These are phyloP conservation scores for Podila epicladia DNA, from an alignment of 192 early-diverging fungal species.

Conservation along the genomic window DNA sequence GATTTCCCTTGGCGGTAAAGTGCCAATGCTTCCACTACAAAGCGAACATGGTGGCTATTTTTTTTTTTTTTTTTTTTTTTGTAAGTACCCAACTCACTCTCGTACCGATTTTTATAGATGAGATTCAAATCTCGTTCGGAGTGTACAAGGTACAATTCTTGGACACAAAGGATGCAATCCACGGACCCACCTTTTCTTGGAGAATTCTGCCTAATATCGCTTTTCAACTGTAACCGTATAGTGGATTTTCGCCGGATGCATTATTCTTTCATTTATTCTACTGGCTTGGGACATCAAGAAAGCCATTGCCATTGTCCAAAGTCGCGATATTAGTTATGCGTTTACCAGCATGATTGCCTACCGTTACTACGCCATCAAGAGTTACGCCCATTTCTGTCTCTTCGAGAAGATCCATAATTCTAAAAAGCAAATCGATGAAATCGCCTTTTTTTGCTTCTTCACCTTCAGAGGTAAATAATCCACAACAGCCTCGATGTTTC, in stretches of 20 bases:
- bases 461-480: slow-evolving; percentile 70
- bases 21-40: too few species aligned
- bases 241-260: slow-evolving; percentile 70
- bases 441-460: slow-evolving; percentile 89
- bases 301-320: slow-evolving; percentile 67
- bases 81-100: background rate
- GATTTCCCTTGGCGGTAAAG: background rate
- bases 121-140: slow-evolving; percentile 24
- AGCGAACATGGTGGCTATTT: background rate
- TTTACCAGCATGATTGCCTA: slow-evolving; percentile 80
- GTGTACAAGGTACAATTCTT: slow-evolving; percentile 29
- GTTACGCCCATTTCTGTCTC: slow-evolving; percentile 86
- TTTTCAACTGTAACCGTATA: slow-evolving; percentile 2
- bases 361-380: slow-evolving; percentile 78
- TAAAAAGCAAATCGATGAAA: slow-evolving; percentile 66
- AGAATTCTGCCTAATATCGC: background rate
- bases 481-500: background rate
- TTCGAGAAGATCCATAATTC: slow-evolving; percentile 75
- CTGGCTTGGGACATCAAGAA: slow-evolving; percentile 80
- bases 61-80: too few species aligned
- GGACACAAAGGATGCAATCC: background rate
- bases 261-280: slow-evolving; percentile 77
- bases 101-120: slow-evolving; percentile 1
- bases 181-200: background rate
- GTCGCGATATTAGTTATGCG: slow-evolving; percentile 79